Conservation (phyloP, 139 green algal genomes). For the Chlamydomonas applanata region DNA sequence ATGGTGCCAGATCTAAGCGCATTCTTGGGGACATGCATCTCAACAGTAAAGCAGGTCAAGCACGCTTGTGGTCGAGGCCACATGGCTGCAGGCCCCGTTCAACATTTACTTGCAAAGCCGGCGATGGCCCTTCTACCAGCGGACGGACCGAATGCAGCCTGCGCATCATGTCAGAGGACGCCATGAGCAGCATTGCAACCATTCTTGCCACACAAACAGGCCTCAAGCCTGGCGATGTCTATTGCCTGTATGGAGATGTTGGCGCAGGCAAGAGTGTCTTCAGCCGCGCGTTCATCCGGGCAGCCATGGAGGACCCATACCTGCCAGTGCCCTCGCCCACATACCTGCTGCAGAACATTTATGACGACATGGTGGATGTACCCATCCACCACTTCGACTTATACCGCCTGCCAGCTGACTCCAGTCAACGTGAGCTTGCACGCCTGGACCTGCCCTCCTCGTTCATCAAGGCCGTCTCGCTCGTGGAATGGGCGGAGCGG, state of each 20-base stretch:
- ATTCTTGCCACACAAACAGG: slow-evolving; percentile 1
- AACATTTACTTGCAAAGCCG: too few relatives aligned
- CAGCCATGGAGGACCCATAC: slow-evolving; percentile 48
- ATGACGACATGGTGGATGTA: slow-evolving; percentile 45
- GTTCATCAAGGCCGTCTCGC: slow-evolving; percentile 41
- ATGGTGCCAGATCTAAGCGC: too few relatives aligned
- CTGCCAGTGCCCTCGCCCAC: slow-evolving; percentile 82
- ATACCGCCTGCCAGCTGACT: slow-evolving; percentile 56
- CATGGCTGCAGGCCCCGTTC: too few relatives aligned
- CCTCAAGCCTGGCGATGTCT: slow-evolving; percentile 48
- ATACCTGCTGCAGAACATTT: slow-evolving; percentile 83
- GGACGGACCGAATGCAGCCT: too few relatives aligned
- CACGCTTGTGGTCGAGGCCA: too few relatives aligned
- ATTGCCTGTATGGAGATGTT: slow-evolving; percentile 71
- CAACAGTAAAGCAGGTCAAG: too few relatives aligned
- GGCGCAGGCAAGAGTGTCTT: slow-evolving; percentile 84
- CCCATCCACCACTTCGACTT: slow-evolving; percentile 83
- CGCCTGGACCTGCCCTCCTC: slow-evolving; percentile 42
- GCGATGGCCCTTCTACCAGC: too few relatives aligned
- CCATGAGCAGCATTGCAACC: too few relatives aligned
- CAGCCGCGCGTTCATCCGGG: slow-evolving; percentile 76
- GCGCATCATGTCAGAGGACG: too few relatives aligned
- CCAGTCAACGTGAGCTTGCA: slow-evolving; percentile 17
- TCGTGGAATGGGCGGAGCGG: slow-evolving; percentile 68
- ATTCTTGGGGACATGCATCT: too few relatives aligned